A percentile compares a stretch with the other conserved stretches of the same genome.
Evolutionary conservation across 345 rosid genomes (phyloP).

Genomic region (Rubroshorea leprosula): DNA sequence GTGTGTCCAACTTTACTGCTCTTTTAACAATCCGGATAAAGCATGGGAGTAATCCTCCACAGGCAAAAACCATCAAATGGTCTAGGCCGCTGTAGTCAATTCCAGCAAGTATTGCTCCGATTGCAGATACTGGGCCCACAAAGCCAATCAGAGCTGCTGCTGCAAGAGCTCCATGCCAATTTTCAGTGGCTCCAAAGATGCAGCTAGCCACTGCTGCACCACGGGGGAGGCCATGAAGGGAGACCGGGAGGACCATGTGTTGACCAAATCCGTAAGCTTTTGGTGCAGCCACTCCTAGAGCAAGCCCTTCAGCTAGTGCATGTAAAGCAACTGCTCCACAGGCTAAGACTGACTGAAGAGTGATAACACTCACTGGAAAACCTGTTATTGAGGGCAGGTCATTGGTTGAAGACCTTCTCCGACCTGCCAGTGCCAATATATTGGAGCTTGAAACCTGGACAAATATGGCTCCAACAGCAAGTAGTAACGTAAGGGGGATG

Average conservation of each 20-base stretch:
- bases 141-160: constrained; percentile 90
- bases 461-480: constrained; percentile 53
- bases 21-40: constrained; percentile 54
- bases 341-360: constrained; percentile 82
- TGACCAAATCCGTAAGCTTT: constrained; percentile 90
- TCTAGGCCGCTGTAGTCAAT: constrained; percentile 94
- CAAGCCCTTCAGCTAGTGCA: constrained; percentile 96
- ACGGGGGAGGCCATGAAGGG: constrained; percentile 89
- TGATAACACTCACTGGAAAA: constrained; percentile 63
- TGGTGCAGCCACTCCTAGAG: constrained; percentile 98
- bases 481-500: constrained; percentile 45
- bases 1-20: constrained; percentile 53
- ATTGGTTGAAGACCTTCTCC: constrained; percentile 49
- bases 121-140: constrained; percentile 84
- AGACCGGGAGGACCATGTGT: constrained; percentile 96
- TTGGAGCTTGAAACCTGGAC: constrained; percentile 52
- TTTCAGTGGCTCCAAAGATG: constrained; percentile 82
- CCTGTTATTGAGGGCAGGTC: constrained; percentile 42
- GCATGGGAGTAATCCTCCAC: constrained; percentile 79
- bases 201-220: constrained; percentile 99
- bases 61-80: constrained; percentile 86
- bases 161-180: constrained; percentile 85
- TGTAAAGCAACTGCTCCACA: constrained; percentile 87
- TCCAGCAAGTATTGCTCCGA: constrained; percentile 83
- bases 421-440: constrained; percentile 44